Evolutionary conservation across 179 eudicot species (phyloP), one percentile per base, ranked within the genome.

Genomic region (Monotropa hypopitys): DNA sequence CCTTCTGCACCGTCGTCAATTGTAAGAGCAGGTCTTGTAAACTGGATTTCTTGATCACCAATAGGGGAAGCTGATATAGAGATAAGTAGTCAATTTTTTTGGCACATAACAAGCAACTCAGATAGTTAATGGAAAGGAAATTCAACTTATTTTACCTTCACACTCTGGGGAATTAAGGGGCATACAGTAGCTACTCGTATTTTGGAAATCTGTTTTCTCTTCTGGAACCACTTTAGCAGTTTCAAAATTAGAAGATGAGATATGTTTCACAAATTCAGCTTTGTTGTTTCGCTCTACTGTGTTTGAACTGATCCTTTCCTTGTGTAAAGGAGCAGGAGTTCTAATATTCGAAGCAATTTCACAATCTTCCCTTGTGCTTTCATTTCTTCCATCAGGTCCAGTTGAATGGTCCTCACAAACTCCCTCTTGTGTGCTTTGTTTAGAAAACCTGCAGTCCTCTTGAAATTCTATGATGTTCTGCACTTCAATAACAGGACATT

Each of bases 331-430:
- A 53, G 54, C 65, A 54, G 51, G 20, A 1, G 10, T 1, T 7
- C 45, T 38, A 4, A 38, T 35, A 20, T 53, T 45, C 12, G 2
- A 18, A 54, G 21, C 40, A 54, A n/a, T 53, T 73, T 21, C 40
- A 71, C 59, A 71, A 71, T 49, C 21, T 43, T 67, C 49, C 69
- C 43, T 21, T 15, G 21, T 12, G 33, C 43, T 28, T 63, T 62
- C 72, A 46, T n/a, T n/a, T n/a, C 78, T 76, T 76, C 65, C 72
- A 23, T 9, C 46, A 8, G 61, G 30, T 42, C 40, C 72, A 47
- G 33, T 66, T 49, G 73, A 63, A 66, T 7, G 42, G 23, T 18
- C 47, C 35, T 33, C 30, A 32, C 75, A 47, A 56, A 51, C 16
- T 15, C 43, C 54, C 43, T 53, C 68, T 16, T n/a, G 32, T 38